These are phyloP conservation scores for Spathaspora gorwiae DNA, from an alignment of 805 yeast genomes.

Conservation along the genomic window DNA sequence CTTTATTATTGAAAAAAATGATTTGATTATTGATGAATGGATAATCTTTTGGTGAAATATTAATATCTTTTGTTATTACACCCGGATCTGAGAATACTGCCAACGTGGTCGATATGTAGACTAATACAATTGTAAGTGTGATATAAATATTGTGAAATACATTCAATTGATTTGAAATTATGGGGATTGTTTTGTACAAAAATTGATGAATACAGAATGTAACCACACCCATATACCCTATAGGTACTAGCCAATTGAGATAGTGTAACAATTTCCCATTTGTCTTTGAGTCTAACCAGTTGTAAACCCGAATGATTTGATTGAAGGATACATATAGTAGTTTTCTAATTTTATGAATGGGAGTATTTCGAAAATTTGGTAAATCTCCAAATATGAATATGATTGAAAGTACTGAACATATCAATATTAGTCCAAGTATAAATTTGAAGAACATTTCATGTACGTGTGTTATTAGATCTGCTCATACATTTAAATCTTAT, in stretches of 20 bases:
- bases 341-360: slow-evolving; percentile 20
- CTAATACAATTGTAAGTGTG: slow-evolving; percentile 22
- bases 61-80: slow-evolving; percentile 18
- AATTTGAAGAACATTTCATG: slow-evolving; percentile 4
- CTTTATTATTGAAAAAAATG: slow-evolving; percentile 44
- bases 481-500: too few species aligned
- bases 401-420: slow-evolving; percentile 15
- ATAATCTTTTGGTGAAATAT: slow-evolving; percentile 6
- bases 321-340: background rate
- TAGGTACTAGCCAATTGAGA: slow-evolving; percentile 44
- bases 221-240: slow-evolving; percentile 34
- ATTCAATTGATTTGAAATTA: slow-evolving; percentile 1
- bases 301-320: background rate
- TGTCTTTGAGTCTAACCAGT: slow-evolving; percentile 2
- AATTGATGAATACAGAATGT: slow-evolving; percentile 29
- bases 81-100: slow-evolving; percentile 47
- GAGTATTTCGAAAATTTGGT: slow-evolving; percentile 36
- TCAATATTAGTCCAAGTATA: slow-evolving; percentile 3
- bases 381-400: slow-evolving; percentile 46
- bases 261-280: slow-evolving; percentile 9
- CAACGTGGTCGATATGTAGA: slow-evolving; percentile 31
- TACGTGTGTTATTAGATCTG: too few species aligned
- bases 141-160: slow-evolving; percentile 19
- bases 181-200: slow-evolving; percentile 22
- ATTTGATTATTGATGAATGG: slow-evolving; percentile 36